Base-by-base conservation (phyloP, 2,329 filamentous ascomycete genomes). In the Xylaria sp. region DNA sequence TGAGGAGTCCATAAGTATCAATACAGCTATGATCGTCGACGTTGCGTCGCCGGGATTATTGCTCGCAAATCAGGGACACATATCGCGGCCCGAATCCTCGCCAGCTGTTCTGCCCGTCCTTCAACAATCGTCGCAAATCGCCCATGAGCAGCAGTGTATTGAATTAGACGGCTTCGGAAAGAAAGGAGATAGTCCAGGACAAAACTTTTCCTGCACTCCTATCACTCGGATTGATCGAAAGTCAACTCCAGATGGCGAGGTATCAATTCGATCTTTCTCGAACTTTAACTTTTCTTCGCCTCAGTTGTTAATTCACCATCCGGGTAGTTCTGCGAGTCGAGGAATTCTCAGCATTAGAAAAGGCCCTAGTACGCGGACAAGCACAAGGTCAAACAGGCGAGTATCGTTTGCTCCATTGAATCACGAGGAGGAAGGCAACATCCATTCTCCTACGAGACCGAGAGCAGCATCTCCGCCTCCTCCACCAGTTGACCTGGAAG, bases 281-380 rank as follows among this genome's bases (percentile, higher is more conserved):
- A 81, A 82, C 1, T 87, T 87, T 73, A 82, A 85, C 72, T 83
- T 83, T 0, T 82, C 84, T 0, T 85, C 85, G 0, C 83, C 85
- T 0, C 78, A 81, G 46, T 78, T 72, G n/a, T 71, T 69, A 15
- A 68, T 73, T 32, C 70, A 68, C 28, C 46, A 41, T n/a, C 70
- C 60, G 6, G 39, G 57, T 39, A 45, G 60, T 50, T 68, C 62
- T 45, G 60, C 46, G 39, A 65, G 62, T 20, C 66, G 72, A 36
- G 69, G 73, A n/a, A 77, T 75, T 28, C 65, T 77, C 18, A 69
- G 67, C 15, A 66, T 60, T 23, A 61, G 65, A 13, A 71, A 67
- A 39, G 41, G 43, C 48, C 62, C 57, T 13, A 73, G 71, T 41
- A 68, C 69, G 36, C 65, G 70, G 60, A 57, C 46, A 30, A 74